phyloP scores from a whole-genome alignment of 1,284 basidiomycete genomes.

The Veloporphyrellus conicus region DNA sequence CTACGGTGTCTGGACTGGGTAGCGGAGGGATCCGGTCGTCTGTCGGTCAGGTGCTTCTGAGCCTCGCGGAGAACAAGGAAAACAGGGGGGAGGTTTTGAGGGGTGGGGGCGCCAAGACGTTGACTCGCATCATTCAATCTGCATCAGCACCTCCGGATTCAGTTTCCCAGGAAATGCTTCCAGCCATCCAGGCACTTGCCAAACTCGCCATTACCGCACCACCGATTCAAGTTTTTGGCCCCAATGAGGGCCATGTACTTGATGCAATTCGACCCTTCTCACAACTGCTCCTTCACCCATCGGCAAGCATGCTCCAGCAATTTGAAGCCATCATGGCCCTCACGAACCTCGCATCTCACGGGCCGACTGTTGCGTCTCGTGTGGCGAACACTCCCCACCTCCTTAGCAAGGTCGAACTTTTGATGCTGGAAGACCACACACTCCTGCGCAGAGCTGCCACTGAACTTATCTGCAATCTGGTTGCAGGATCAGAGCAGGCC shows the following conservation, averaged over 20 bases:
- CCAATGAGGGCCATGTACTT: conserved; percentile 69
- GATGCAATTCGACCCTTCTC: conserved; percentile 79
- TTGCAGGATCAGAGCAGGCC: conserved; percentile 69
- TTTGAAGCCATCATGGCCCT: conserved; percentile 95
- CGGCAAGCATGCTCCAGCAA: conserved; percentile 71
- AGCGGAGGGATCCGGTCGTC: conserved; percentile 51
- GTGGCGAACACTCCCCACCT: conserved; percentile 62
- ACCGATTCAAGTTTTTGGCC: conserved; percentile 86
- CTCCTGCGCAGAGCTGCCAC: conserved; percentile 83
- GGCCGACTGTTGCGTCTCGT: conserved; percentile 57
- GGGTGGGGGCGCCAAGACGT: conserved; percentile 70
- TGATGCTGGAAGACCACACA: conserved; percentile 79
- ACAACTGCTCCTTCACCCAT: conserved; percentile 62
- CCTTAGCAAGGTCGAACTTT: conserved; percentile 68
- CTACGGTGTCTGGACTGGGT: conserved; percentile 52
- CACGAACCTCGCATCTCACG: conserved; percentile 88
- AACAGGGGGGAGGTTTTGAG: conserved; percentile 79
- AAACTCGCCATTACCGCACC: conserved; percentile 91
- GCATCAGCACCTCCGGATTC: conserved; percentile 28
- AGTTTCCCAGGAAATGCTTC: conserved; percentile 36
- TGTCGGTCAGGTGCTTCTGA: conserved; percentile 60
- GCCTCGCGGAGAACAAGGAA: conserved; percentile 70
- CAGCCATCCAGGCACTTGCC: conserved; percentile 82
- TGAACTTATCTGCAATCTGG: conserved; percentile 92
- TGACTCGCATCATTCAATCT: conserved; percentile 60